These are phyloP conservation scores for Solanum commersonii DNA, from an alignment of 257 asterid species.

Conservation along the genomic window DNA sequence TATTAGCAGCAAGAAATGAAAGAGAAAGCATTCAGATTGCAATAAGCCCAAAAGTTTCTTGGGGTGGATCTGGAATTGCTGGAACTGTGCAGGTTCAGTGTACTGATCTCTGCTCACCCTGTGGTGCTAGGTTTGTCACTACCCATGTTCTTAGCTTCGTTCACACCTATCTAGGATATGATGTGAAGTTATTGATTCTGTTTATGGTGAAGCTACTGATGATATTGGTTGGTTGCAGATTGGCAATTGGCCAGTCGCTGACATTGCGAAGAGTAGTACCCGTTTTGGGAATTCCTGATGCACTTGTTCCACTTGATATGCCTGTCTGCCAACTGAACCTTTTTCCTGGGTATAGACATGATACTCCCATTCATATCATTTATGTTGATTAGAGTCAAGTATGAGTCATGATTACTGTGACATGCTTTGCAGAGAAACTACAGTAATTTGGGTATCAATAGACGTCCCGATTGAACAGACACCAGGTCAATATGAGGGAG, in stretches of 20 bases:
- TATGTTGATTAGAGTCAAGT: background rate
- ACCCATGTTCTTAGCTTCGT: conserved; percentile 1
- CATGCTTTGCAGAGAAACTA: conserved; percentile 62
- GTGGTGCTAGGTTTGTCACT: conserved; percentile 72
- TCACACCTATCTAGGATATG: background rate
- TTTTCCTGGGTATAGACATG: conserved; percentile 64
- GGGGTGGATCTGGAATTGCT: conserved; percentile 72
- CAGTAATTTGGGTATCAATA: conserved; percentile 70
- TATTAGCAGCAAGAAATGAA: conserved; percentile 94
- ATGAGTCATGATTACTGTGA: background rate
- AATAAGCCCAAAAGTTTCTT: conserved; percentile 86
- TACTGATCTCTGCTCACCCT: conserved; percentile 65
- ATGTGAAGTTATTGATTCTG: background rate
- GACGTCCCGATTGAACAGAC: conserved; percentile 79
- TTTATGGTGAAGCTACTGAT: background rate
- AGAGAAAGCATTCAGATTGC: conserved; percentile 93
- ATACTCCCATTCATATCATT: background rate
- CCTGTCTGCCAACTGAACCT: conserved; percentile 62
- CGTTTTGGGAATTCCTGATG: conserved; percentile 88
- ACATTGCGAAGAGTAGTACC: conserved; percentile 81
- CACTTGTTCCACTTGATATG: conserved; percentile 88
- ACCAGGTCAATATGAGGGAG: conserved; percentile 97
- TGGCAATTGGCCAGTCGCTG: conserved; percentile 77
- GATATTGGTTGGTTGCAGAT: conserved; percentile 30
- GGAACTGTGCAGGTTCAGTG: conserved; percentile 80